phyloP scores from a whole-genome alignment of 2,329 filamentous ascomycete genomes.

The Sclerotinia spermophila region DNA sequence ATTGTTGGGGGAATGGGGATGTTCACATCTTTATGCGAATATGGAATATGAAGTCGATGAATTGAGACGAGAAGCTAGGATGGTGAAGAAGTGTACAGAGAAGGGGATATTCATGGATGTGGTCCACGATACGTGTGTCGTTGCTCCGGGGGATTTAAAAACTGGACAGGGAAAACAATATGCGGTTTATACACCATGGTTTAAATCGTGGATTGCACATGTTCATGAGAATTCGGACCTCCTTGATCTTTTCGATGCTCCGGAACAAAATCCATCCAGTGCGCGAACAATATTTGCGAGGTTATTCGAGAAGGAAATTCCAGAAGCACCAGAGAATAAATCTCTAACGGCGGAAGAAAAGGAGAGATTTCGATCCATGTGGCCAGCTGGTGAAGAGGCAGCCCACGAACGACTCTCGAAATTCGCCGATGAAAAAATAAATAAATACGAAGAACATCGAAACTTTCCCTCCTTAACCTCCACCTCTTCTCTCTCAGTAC shows the following conservation, averaged over 20 bases:
- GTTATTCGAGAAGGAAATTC: slow-evolving; percentile 60
- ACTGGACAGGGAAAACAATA: slow-evolving; percentile 74
- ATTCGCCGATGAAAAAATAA: slow-evolving; percentile 64
- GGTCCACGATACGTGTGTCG: slow-evolving; percentile 78
- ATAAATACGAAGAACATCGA: slow-evolving; percentile 58
- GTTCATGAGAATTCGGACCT: slow-evolving; percentile 67
- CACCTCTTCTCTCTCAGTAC: slow-evolving; percentile 69
- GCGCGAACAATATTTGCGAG: slow-evolving; percentile 45
- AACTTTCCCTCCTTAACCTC: slow-evolving; percentile 61
- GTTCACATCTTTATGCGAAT: slow-evolving; percentile 70
- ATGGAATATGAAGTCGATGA: slow-evolving; percentile 93
- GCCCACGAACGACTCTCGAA: slow-evolving; percentile 59
- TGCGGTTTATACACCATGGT: slow-evolving; percentile 83
- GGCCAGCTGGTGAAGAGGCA: slow-evolving; percentile 74
- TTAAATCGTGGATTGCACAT: slow-evolving; percentile 68
- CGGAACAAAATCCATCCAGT: slow-evolving; percentile 50
- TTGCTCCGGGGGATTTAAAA: slow-evolving; percentile 65
- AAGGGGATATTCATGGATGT: slow-evolving; percentile 66
- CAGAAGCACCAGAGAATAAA: slow-evolving; percentile 61
- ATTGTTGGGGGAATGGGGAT: slow-evolving; percentile 65
- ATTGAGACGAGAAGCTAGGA: slow-evolving; percentile 67
- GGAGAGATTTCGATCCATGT: slow-evolving; percentile 55
- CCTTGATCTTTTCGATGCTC: slow-evolving; percentile 58
- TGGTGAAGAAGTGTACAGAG: slow-evolving; percentile 59
- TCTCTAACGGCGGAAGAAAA: slow-evolving; percentile 55